phyloP scores from a whole-genome alignment of 495 filamentous ascomycete genomes.

The Apodospora peruviana region DNA sequence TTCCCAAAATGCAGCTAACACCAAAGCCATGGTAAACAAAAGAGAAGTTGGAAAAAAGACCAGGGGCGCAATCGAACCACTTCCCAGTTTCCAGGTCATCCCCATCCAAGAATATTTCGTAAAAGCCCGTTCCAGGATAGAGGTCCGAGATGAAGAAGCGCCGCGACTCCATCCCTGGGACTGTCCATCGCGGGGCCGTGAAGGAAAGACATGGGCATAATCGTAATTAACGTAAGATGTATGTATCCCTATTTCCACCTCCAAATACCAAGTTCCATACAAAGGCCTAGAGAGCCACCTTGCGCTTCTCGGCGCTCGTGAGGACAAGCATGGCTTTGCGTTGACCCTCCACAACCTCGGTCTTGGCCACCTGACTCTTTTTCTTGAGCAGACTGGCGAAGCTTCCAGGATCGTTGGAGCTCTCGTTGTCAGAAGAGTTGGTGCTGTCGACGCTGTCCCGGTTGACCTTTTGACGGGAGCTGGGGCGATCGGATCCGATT shows the following conservation, averaged over 20 bases:
- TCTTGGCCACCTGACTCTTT: conserved; percentile 38
- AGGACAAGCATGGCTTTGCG: conserved; percentile 84
- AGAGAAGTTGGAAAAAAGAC: conserved; percentile 3
- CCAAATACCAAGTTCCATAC: neutral
- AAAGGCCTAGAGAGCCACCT: conserved; percentile 29
- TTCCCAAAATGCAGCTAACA: conserved; percentile 15
- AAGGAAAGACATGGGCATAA: conserved; percentile 26
- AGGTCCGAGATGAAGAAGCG: conserved; percentile 6
- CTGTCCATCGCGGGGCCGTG: conserved; percentile 7
- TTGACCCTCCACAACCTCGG: conserved; percentile 49
- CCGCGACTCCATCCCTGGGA: conserved; percentile 13
- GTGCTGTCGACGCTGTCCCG: conserved; percentile 58
- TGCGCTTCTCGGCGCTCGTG: conserved; percentile 86
- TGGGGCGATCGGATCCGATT: conserved; percentile 74
- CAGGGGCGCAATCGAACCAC: neutral
- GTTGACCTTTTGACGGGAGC: conserved; percentile 53
- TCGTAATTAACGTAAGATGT: conserved; percentile 32
- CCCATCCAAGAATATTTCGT: conserved; percentile 16
- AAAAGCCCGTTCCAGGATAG: conserved; percentile 10
- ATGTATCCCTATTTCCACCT: conserved; percentile 10
- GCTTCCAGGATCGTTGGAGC: conserved; percentile 29
- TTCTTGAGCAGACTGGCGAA: conserved; percentile 57
- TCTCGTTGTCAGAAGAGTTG: conserved; percentile 44
- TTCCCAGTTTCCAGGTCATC: conserved; percentile 15
- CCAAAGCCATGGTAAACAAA: conserved; percentile 7